Conservation (phyloP, 176 grass and related monocot genomes). For the Zoysia japonica region DNA sequence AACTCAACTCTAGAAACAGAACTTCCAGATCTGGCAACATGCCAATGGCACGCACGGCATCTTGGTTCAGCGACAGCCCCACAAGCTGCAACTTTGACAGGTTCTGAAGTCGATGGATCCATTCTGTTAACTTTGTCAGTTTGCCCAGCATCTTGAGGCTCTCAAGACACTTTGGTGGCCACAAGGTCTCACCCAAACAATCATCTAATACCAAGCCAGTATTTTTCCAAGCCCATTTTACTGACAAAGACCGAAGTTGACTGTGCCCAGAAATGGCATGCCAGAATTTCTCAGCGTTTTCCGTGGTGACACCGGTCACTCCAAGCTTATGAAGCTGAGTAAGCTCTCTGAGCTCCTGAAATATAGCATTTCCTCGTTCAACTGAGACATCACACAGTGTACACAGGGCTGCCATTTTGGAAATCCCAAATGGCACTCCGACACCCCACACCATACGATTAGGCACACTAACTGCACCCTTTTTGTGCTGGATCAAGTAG, state of each 20-base stretch:
- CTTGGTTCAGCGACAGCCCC: fast-evolving
- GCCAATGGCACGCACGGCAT: not conserved
- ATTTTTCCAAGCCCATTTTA: not conserved
- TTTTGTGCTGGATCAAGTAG: no score
- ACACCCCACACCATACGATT: not conserved
- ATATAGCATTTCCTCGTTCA: not conserved
- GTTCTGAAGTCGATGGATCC: not conserved
- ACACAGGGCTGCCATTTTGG: not conserved
- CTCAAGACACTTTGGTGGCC: not conserved
- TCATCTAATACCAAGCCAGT: not conserved
- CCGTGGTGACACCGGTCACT: not conserved
- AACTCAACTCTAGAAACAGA: not conserved
- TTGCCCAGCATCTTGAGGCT: not conserved
- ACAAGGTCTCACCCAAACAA: not conserved
- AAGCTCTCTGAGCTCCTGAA: not conserved
- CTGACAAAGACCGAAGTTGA: not conserved
- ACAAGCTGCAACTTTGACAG: not conserved
- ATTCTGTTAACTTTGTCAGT: not conserved
- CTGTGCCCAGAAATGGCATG: not conserved
- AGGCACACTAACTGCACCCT: no score
- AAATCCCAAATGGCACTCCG: not conserved
- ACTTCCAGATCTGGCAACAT: constrained; percentile 1
- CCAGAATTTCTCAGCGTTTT: not conserved
- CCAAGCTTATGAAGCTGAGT: not conserved
- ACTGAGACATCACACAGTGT: not conserved